Percentiles rank a stretch among this genome's conserved stretches.
phyloP scores from a whole-genome alignment of 345 rosid species.

The Conringia planisiliqua region DNA sequence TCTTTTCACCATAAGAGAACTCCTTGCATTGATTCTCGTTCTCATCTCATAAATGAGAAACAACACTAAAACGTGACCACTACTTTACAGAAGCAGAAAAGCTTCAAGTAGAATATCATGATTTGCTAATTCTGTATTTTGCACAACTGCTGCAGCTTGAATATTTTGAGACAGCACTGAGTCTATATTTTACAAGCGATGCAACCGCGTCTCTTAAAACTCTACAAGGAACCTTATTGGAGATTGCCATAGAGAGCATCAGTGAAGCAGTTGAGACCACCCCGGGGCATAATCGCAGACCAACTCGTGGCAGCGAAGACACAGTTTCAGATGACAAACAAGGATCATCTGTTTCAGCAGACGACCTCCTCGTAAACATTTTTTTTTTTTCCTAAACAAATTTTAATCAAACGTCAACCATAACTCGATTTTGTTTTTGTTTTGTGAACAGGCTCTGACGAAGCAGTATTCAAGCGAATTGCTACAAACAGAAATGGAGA shows the following conservation, averaged over 20 bases:
- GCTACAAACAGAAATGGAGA: constrained; percentile 81
- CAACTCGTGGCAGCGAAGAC: constrained; percentile 97
- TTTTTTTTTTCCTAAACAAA: not conserved
- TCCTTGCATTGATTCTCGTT: not conserved
- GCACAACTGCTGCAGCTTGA: constrained; percentile 71
- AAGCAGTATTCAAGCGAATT: constrained; percentile 79
- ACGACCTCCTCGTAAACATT: constrained; percentile 79
- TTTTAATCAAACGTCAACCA: not conserved
- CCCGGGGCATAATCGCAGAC: constrained; percentile 61
- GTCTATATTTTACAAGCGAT: constrained; percentile 70
- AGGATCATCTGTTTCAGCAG: constrained; percentile 77
- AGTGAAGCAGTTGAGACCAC: constrained; percentile 65
- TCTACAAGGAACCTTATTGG: constrained; percentile 79
- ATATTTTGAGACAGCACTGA: constrained; percentile 82
- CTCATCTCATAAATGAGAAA: not conserved
- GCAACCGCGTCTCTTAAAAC: constrained; percentile 79
- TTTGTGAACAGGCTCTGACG: constrained; percentile 58
- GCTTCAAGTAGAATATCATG: not conserved
- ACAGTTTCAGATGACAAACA: constrained; percentile 78
- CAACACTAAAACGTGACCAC: not conserved
- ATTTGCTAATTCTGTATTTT: not conserved
- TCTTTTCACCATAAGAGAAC: not conserved
- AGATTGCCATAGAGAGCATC: constrained; percentile 78
- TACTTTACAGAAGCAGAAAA: not conserved
- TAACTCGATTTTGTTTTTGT: not conserved